These are phyloP conservation scores for Bifiguratus adelaidae DNA, from an alignment of 192 early-diverging fungal genomes.

Conservation along the genomic window DNA sequence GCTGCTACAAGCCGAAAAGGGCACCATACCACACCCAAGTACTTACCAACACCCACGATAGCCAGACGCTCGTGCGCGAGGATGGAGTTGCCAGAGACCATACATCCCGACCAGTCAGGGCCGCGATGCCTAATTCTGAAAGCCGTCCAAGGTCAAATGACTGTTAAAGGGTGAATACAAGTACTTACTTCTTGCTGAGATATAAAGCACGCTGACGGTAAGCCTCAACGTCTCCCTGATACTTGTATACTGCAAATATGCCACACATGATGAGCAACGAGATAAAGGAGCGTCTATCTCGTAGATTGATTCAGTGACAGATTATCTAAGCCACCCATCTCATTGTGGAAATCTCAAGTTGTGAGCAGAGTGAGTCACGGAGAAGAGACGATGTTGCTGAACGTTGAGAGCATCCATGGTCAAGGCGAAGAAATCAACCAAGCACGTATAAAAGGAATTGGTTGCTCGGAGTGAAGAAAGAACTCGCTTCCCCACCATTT, in stretches of 20 bases:
- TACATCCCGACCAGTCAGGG: constrained; percentile 97
- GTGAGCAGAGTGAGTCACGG: no score
- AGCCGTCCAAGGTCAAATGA: background rate
- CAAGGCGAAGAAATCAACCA: no score
- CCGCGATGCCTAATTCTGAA: constrained; percentile 89
- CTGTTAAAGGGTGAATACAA: background rate
- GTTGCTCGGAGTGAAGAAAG: no score
- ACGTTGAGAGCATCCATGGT: no score
- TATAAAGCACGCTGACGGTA: constrained; percentile 79
- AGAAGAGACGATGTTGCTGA: no score
- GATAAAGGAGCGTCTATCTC: no score
- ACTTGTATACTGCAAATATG: constrained; percentile 92
- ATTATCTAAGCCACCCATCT: no score
- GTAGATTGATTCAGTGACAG: no score
- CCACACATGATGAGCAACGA: constrained; percentile 96
- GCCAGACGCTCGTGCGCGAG: constrained; percentile 96
- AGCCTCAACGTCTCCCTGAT: constrained; percentile 59
- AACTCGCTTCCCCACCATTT: no score
- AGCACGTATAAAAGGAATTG: no score
- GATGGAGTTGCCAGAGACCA: constrained; percentile 71
- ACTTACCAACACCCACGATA: constrained; percentile 93
- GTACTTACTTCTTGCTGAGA: constrained; percentile 74
- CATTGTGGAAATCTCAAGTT: no score
- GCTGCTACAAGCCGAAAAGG: background rate
- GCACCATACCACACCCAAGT: background rate